Evolutionary conservation across 2,329 filamentous ascomycete species (phyloP), one percentile per base, ranked within the genome.

Genomic region (Alternaria arborescens): DNA sequence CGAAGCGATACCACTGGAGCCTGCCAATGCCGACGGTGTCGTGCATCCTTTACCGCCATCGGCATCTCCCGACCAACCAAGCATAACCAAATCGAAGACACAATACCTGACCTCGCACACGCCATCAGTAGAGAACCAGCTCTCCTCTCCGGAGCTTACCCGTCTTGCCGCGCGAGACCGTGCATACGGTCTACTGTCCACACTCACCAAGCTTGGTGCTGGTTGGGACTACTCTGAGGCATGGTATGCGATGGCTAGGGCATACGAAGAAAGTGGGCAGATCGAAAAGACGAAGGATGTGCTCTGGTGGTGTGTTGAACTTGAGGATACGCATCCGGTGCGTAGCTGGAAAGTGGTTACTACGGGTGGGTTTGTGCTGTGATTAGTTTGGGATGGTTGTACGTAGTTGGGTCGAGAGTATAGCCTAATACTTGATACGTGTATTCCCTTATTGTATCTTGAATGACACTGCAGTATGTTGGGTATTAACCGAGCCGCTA

Each of bases 291-390:
- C 95, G 14, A 96, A 94, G 81, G 91, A 95, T 69, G 93, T 94
- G 46, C 84, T 98, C 7, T 98, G 95, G 95, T 98, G 94, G 93
- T 97, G 94, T 71, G 91, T 99, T 12, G 93, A 97, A 79, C 83
- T 99, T 30, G 95, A 98, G 76, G 94, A 99, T 76, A 88, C 88
- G 8, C 88, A 87, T 66, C 92, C 90, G 0, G 86, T 97, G 48
- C 87, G 95, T 58, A 86, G 87, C 60, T 98, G 94, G 95, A 85
- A 83, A 30, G 89, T 86, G 67, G 84, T 93, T 28, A 89, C 70
- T 2, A 50, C 71, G 14, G 76, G 76, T 20, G 73, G 75, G 0
- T 75, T 76, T 51, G 75, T 77, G 16, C 41, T 77, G 48, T 78
- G 68, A 64, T 43, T 12, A 18, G 14, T 36, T 38, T 26, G 20